Percentiles rank a stretch among this genome's conserved stretches.
Conservation (phyloP, 2,329 filamentous ascomycete species). For the Myriosclerotinia curreyana region DNA sequence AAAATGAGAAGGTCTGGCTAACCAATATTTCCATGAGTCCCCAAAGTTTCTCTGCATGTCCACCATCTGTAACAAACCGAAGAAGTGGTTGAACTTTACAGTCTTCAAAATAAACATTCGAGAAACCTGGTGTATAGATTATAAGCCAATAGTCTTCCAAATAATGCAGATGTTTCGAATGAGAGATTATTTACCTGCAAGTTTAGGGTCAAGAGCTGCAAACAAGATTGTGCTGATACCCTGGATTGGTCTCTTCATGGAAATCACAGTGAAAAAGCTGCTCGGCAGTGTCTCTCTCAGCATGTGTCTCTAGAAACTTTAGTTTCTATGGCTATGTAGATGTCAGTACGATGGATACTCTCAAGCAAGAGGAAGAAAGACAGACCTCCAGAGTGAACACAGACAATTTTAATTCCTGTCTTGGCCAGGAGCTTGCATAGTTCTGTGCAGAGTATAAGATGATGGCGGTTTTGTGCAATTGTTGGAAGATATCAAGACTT, state of each 20-base stretch:
- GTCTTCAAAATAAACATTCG: background rate
- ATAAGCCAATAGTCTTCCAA: background rate
- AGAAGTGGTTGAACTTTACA: background rate
- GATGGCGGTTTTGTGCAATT: constrained; percentile 41
- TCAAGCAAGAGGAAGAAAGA: background rate
- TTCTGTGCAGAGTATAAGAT: constrained; percentile 39
- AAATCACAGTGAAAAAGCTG: background rate
- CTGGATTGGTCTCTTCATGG: background rate
- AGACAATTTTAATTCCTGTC: constrained; percentile 34
- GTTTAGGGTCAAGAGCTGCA: background rate
- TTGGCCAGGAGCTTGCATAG: constrained; percentile 33
- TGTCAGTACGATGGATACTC: background rate
- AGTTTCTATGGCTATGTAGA: background rate
- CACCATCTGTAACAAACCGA: background rate
- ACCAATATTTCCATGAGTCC: background rate
- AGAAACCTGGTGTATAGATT: background rate
- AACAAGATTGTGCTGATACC: background rate
- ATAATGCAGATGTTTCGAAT: background rate
- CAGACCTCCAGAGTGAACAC: constrained; percentile 35
- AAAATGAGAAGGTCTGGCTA: background rate
- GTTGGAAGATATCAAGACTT: background rate
- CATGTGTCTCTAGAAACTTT: background rate
- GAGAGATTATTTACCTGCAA: background rate
- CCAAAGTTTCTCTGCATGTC: background rate
- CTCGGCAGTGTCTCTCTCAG: background rate